Evolutionary conservation across 225 moss, liverwort and hornwort genomes (phyloP), one percentile per base, ranked within the genome.

Genomic region (Climacium dendroides): DNA sequence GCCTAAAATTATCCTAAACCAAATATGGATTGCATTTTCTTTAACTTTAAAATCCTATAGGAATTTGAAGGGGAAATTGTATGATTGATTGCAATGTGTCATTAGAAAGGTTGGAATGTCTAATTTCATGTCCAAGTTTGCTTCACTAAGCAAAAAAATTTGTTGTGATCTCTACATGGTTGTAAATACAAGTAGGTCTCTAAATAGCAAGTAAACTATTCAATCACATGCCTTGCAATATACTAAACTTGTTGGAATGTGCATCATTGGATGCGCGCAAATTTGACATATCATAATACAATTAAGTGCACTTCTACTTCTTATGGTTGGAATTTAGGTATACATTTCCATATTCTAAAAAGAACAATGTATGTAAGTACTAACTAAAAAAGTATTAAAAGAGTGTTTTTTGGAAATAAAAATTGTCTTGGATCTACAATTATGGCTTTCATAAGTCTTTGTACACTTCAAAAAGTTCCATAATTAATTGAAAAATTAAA

Each of bases 41-140:
- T 0, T 43, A 16, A 76, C 3, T n/a, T 54, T n/a, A 8, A n/a
- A 50, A n/a, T 54, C 5, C 4, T 24, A 6, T 0, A n/a, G 0
- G 5, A 24, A 25, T 28, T n/a, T 14, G 15, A 25, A 6, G 3
- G 4, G 6, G 5, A 78, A 55, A 28, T 55, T 55, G 5, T 8
- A 25, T 16, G 7, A 26, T 54, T 26, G 10, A 54, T 78, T 54
- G 17, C 18, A 26, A 25, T 26, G 6, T 11, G 3, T 57, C 0
- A 1, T 25, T 25, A 55, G 7, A 37, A n/a, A 37, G 37, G 55
- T 78, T 55, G 11, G 15, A n/a, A 25, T 78, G 37, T 26, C 26
- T 25, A 23, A 52, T 35, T 52, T 75, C 19, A 23, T 0, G 0
- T 35, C 10, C 0, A 37, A 55, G 3, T 55, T 55, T 39, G 18